Base-by-base conservation (phyloP, 768 basidiomycete species). In the Xerocomellus intermedius region DNA sequence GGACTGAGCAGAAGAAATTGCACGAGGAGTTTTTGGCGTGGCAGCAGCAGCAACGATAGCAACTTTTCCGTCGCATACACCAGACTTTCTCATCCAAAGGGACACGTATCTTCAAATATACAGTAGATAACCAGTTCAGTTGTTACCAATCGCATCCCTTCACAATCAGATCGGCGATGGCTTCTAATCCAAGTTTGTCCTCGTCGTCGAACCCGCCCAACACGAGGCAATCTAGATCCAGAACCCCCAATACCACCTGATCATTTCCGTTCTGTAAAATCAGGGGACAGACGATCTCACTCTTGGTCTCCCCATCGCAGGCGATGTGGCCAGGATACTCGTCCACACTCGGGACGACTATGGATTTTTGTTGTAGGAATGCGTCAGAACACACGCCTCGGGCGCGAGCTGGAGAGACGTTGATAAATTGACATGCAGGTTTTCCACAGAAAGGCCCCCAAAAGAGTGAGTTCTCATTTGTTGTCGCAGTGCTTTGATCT, bases 291-390 rank as follows among this genome's bases (percentile, higher is more conserved):
- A 97, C 94, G 47, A 98, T 84, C 69, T 98, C 96, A 63, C 90
- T 91, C 64, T 87, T 86, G 2, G 95, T 96, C 50, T 87, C 84
- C 21, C 85, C 90, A 61, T 98, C 94, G 65, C 96, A 98, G 3
- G 93, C 91, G 57, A 97, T 96, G 67, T 98, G 96, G 0, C 95
- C 94, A 1, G 91, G 91, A 66, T 94, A 94, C 10, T 69, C 71
- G 24, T 89, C 81, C 19, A 98, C 93, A 55, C 95, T 81, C 19
- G 76, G 73, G 1, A 97, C 91, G n/a, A 93, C 63, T 6, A 91
- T 50, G 0, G 87, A 82, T 59, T 75, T 65, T 42, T 69, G 71
- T 47, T 77, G 77, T 14, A 85, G 51, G 69, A 83, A 96, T 2
- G 87, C 86, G 47, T 85, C 86, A 7, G 92, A 90, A 69, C 94